phyloP scores from a whole-genome alignment of 176 grass and related monocot genomes.

The Oryza meridionalis region DNA sequence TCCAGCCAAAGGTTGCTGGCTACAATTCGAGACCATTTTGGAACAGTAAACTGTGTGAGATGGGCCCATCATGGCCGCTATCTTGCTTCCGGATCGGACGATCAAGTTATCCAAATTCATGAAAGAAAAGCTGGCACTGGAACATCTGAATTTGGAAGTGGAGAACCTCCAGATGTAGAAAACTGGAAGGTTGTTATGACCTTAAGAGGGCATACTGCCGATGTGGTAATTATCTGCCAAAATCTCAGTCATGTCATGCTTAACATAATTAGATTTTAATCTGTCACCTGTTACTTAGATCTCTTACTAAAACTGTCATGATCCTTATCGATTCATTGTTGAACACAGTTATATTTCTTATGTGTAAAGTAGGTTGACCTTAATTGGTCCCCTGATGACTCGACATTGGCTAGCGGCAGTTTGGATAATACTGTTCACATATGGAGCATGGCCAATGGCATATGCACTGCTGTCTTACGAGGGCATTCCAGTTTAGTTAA shows the following conservation, averaged over 20 bases:
- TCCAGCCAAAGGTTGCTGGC: slow-evolving; percentile 72
- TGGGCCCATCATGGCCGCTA: slow-evolving; percentile 87
- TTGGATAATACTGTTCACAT: slow-evolving; percentile 98
- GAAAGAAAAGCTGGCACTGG: slow-evolving; percentile 93
- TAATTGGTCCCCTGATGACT: slow-evolving; percentile 98
- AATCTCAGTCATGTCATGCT: neutral
- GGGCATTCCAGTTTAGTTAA: slow-evolving; percentile 98
- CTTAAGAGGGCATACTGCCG: slow-evolving; percentile 91
- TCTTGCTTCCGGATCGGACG: slow-evolving; percentile 97
- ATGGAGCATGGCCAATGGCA: slow-evolving; percentile 87
- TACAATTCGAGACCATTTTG: slow-evolving; percentile 90
- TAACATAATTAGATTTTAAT: neutral
- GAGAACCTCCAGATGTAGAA: slow-evolving; percentile 92
- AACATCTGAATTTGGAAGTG: slow-evolving; percentile 92
- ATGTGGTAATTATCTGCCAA: slow-evolving; percentile 82
- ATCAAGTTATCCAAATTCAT: slow-evolving; percentile 96
- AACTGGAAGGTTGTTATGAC: slow-evolving; percentile 99
- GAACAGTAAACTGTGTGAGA: slow-evolving; percentile 97
- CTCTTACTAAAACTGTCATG: slow-evolving; percentile 1
- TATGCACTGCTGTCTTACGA: slow-evolving; percentile 92
- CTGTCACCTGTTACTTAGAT: slow-evolving; percentile 17
- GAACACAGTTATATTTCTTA: slow-evolving; percentile 41
- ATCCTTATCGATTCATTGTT: slow-evolving; percentile 30
- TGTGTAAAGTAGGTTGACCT: slow-evolving; percentile 93
- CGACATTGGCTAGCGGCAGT: slow-evolving; percentile 85